A percentile compares a stretch with the other conserved stretches of the same genome.
Conservation (phyloP, 106 monocot genomes). For the Platanthera zijinensis region DNA sequence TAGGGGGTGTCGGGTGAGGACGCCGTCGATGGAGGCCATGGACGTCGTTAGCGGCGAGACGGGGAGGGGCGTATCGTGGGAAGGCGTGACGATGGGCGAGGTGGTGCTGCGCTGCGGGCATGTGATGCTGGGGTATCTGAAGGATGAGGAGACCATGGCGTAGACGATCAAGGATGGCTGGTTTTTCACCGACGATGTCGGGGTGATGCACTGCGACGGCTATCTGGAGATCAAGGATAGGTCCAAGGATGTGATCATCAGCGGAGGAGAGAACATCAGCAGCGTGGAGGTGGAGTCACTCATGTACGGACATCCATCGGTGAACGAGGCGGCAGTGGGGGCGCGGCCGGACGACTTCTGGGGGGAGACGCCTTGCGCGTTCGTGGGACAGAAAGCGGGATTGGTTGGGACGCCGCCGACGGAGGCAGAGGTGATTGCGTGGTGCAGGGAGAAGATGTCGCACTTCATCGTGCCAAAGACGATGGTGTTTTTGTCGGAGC, state of each 20-base stretch:
- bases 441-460: slow-evolving; percentile 50
- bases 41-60: slow-evolving; percentile 27
- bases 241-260: slow-evolving; percentile 27
- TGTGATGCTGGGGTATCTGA: slow-evolving; percentile 6
- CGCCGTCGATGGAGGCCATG: slow-evolving; percentile 16
- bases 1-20: slow-evolving; percentile 53
- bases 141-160: background rate
- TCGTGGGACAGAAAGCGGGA: slow-evolving; percentile 32
- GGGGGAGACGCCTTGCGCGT: slow-evolving; percentile 48
- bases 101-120: slow-evolving; percentile 1
- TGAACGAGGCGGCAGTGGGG: slow-evolving; percentile 26
- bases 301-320: slow-evolving; percentile 21
- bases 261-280: slow-evolving; percentile 37
- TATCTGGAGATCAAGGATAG: slow-evolving; percentile 32
- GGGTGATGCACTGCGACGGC: slow-evolving; percentile 24
- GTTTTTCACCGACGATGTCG: slow-evolving; percentile 32
- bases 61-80: slow-evolving; percentile 21
- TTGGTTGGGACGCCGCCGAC: background rate
- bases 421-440: slow-evolving; percentile 35
- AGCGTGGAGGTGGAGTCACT: slow-evolving; percentile 47
- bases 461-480: slow-evolving; percentile 60
- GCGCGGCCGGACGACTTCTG: slow-evolving; percentile 20
- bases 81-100: slow-evolving; percentile 23
- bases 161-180: slow-evolving; percentile 8
- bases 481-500: slow-evolving; percentile 39